These are phyloP conservation scores for Penicillium fimorum DNA, from an alignment of 495 filamentous ascomycete genomes.

Conservation along the genomic window DNA sequence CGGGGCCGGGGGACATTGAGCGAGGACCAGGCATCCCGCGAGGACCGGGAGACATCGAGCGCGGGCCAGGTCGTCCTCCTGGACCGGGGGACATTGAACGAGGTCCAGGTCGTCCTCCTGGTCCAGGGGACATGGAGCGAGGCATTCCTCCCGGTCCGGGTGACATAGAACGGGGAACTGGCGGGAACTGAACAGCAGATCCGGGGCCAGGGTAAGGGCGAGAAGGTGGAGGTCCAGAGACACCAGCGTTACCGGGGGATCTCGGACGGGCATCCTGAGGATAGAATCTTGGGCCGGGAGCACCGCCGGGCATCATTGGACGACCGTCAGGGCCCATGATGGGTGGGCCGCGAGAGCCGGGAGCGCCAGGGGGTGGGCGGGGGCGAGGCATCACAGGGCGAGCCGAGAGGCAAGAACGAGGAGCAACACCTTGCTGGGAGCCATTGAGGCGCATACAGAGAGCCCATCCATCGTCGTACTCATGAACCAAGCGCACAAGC, in stretches of 20 bases:
- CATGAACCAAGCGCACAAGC: constrained; percentile 83
- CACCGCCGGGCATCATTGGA: constrained; percentile 33
- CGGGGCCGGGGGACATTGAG: constrained; percentile 38
- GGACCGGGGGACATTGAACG: constrained; percentile 26
- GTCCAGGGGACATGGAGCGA: constrained; percentile 31
- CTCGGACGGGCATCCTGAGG: constrained; percentile 40
- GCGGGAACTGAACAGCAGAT: constrained; percentile 18
- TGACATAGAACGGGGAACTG: constrained; percentile 30
- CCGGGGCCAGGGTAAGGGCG: constrained; percentile 33
- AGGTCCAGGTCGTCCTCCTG: constrained; percentile 24
- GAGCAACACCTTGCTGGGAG: constrained; percentile 87
- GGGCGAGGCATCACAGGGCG: constrained; percentile 85
- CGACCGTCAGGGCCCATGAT: constrained; percentile 53
- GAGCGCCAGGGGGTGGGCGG: constrained; percentile 50
- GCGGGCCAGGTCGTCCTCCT: constrained; percentile 17
- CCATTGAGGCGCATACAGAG: constrained; percentile 90
- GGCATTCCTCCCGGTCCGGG: constrained; percentile 18
- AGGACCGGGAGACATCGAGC: constrained; percentile 33
- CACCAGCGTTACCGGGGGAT: constrained; percentile 35
- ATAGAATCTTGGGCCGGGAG: constrained; percentile 37
- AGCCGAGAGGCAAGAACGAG: constrained; percentile 89
- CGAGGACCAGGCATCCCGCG: constrained; percentile 22
- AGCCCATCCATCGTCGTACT: constrained; percentile 99
- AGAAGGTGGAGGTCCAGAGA: constrained; percentile 33
- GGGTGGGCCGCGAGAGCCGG: constrained; percentile 48